Percentiles rank a stretch among this genome's conserved stretches.
phyloP scores from a whole-genome alignment of 768 basidiomycete genomes.

The Asterophora parasitica region DNA sequence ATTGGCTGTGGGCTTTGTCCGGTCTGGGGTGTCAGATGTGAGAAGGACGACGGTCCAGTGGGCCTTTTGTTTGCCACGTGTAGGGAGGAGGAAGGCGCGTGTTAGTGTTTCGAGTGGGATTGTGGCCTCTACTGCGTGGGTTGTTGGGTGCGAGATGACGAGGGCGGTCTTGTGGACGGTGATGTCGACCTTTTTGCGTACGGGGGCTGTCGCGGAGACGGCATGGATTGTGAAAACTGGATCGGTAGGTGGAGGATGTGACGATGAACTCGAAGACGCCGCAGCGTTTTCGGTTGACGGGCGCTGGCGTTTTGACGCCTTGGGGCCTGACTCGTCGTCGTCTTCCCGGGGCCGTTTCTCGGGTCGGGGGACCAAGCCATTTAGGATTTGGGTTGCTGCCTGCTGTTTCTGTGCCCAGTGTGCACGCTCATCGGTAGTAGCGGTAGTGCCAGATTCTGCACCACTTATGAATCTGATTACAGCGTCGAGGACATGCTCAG shows the following conservation, averaged over 20 bases:
- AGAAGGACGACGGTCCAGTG: constrained; percentile 73
- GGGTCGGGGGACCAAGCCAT: constrained; percentile 21
- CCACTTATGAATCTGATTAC: constrained; percentile 40
- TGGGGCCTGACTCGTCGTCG: constrained; percentile 15
- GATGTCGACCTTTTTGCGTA: constrained; percentile 74
- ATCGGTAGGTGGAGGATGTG: constrained; percentile 28
- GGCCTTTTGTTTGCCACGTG: constrained; percentile 63
- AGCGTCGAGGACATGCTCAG: constrained; percentile 34
- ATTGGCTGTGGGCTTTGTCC: constrained; percentile 26
- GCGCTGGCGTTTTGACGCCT: constrained; percentile 32
- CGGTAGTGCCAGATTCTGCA: constrained; percentile 30
- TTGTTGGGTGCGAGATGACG: constrained; percentile 45
- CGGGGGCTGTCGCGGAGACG: constrained; percentile 65
- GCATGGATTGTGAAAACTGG: constrained; percentile 57
- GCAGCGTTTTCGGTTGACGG: constrained; percentile 17
- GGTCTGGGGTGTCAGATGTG: constrained; percentile 48
- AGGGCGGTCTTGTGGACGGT: constrained; percentile 48
- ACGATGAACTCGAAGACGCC: constrained; percentile 5
- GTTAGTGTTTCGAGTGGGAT: constrained; percentile 46
- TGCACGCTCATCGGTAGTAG: constrained; percentile 22
- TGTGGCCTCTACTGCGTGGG: constrained; percentile 44
- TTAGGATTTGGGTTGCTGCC: constrained; percentile 24
- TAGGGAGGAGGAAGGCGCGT: constrained; percentile 70
- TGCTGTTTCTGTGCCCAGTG: constrained; percentile 38
- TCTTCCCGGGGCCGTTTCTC: constrained; percentile 35